A percentile compares a stretch with the other conserved stretches of the same genome.
Conservation (phyloP, 441 rosid species). For the Euphorbia schlechtendalii region DNA sequence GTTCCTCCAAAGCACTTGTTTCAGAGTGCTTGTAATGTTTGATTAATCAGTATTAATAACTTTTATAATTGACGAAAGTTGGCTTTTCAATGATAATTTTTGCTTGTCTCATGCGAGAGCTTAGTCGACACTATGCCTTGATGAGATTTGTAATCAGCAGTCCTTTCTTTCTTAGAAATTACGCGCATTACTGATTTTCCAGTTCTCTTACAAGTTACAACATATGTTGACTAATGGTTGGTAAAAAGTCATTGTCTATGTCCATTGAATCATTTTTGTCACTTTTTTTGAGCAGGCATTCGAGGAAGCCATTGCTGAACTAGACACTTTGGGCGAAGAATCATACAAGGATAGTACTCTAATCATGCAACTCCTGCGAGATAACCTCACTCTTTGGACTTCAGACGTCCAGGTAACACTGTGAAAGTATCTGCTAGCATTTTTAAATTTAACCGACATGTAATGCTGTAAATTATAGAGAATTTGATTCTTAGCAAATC, state of each 20-base stretch:
- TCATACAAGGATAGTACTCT: conserved; percentile 93
- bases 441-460: too few relatives aligned
- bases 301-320: conserved; percentile 88
- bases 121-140: neutral
- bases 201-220: too few relatives aligned
- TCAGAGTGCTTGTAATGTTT: too few relatives aligned
- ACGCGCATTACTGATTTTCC: too few relatives aligned
- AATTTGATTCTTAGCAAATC: neutral
- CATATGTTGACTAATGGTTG: too few relatives aligned
- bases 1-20: neutral
- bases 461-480: neutral
- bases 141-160: neutral
- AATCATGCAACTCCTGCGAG: conserved; percentile 82
- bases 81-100: too few relatives aligned
- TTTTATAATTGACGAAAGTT: too few relatives aligned
- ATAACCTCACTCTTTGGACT: conserved; percentile 89
- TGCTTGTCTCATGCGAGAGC: neutral
- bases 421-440: neutral
- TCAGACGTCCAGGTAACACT: conserved; percentile 64
- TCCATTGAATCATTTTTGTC: conserved; percentile 5
- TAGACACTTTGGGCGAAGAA: conserved; percentile 78
- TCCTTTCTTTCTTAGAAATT: neutral
- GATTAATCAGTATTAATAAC: neutral
- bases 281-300: conserved; percentile 49
- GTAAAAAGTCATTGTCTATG: too few relatives aligned